Base-by-base conservation (phyloP, 306 rosid species). In the Cucumis melo region DNA sequence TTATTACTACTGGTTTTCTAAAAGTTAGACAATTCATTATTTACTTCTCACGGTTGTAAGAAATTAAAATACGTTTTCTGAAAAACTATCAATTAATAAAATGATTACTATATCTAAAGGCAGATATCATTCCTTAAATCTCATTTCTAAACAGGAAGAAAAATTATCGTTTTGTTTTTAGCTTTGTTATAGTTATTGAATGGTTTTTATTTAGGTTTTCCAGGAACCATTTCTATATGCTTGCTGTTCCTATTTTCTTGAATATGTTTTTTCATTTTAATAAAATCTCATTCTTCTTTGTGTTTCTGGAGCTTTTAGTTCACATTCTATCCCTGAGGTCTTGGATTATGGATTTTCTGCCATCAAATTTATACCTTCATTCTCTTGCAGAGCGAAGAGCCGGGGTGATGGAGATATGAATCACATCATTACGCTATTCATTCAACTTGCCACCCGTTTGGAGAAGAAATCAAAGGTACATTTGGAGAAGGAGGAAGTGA, bases 391-490 rank as follows among this genome's bases (percentile, higher is more conserved):
- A 83, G 88, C 87, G 42, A 95, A 92, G 85, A 90, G 84, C 80
- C 85, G 92, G 70, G 87, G 93, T 82, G 99, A 90, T 84, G 84
- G 91, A 77, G 88, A 88, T 66, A 88, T 89, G 90, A 92, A 92
- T 82, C 88, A 76, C 83, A 81, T 86, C 46, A 81, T 90, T 77
- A 86, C 95, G 0, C 80, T 87, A 64, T 92, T 95, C 83, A 88
- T 88, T 81, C 90, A 88, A 83, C 97, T 95, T 77, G 98, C 87
- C 72, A 78, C 93, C 3, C 84, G 78, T 78, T 86, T 95, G 89
- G 98, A 89, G 76, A 86, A 80, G 46, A 84, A 84, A 67, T 89
- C 89, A 16, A 95, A 88, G 86, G 82, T 86, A 72, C 78, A 84
- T 74, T 76, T 80, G 36, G 93, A 86, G 70, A 91, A 85, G 81